Evolutionary conservation across 495 filamentous ascomycete species (phyloP).

Genomic region (Penicillium fimorum): DNA sequence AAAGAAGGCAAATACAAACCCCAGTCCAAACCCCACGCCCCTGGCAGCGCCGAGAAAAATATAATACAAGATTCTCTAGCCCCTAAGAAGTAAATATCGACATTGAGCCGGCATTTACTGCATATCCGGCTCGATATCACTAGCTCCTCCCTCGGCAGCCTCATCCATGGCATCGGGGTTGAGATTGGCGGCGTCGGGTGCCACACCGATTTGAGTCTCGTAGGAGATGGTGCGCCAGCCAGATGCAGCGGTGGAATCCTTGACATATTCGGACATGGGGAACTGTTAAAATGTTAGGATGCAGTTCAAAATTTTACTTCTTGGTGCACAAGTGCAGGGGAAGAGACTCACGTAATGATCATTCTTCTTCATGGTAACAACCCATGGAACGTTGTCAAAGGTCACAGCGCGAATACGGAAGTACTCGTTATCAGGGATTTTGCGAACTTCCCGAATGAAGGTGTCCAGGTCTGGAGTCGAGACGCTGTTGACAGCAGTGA

Average conservation of each 20-base stretch:
- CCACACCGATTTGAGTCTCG: slow-evolving; percentile 49
- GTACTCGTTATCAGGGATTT: slow-evolving; percentile 95
- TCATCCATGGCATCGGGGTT: slow-evolving; percentile 50
- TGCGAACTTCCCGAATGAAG: slow-evolving; percentile 75
- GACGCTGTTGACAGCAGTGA: slow-evolving; percentile 89
- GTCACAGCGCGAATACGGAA: slow-evolving; percentile 93
- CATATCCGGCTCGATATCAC: slow-evolving; percentile 43
- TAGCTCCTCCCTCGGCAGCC: slow-evolving; percentile 30
- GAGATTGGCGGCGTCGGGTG: slow-evolving; percentile 41
- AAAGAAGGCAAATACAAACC: not conserved
- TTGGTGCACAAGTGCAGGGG: not conserved
- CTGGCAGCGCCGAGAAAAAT: slow-evolving; percentile 23
- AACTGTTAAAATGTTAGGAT: slow-evolving; percentile 47
- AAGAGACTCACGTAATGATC: slow-evolving; percentile 75
- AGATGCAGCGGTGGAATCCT: slow-evolving; percentile 58
- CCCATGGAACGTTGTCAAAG: slow-evolving; percentile 97
- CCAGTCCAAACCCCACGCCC: slow-evolving; percentile 1
- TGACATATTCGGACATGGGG: slow-evolving; percentile 84
- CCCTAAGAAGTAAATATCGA: not conserved
- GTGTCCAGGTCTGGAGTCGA: slow-evolving; percentile 74
- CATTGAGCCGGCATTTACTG: slow-evolving; percentile 17
- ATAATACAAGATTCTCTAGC: slow-evolving; percentile 23
- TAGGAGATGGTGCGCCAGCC: slow-evolving; percentile 75
- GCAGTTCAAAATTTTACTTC: not conserved
- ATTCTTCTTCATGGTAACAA: slow-evolving; percentile 99